Conservation (phyloP, 2,329 filamentous ascomycete species). For the Sordariomycetes sp. region DNA sequence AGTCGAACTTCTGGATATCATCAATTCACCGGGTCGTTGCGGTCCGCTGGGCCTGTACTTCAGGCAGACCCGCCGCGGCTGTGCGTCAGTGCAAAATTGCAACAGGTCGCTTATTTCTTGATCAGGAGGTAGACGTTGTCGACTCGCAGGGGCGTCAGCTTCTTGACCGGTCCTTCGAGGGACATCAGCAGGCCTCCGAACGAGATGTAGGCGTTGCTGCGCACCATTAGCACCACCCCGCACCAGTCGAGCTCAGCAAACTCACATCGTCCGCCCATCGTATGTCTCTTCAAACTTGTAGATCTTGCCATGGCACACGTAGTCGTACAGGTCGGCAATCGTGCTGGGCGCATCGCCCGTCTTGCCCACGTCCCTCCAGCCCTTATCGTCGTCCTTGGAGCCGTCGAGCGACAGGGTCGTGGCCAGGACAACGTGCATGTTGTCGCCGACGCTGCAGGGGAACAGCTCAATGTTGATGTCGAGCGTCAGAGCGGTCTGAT, state of each 20-base stretch:
- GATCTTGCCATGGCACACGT: slow-evolving; percentile 82
- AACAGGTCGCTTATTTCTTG: slow-evolving; percentile 85
- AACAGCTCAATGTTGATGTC: slow-evolving; percentile 95
- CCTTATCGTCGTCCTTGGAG: slow-evolving; percentile 62
- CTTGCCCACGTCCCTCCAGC: slow-evolving; percentile 70
- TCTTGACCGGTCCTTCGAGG: slow-evolving; percentile 90
- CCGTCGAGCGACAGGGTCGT: slow-evolving; percentile 84
- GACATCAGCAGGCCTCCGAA: slow-evolving; percentile 89
- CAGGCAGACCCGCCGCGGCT: too few relatives aligned
- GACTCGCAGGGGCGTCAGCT: slow-evolving; percentile 82
- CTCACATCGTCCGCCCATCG: slow-evolving; percentile 74
- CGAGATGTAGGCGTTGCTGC: slow-evolving; percentile 84
- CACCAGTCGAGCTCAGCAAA: not conserved
- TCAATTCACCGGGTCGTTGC: too few relatives aligned
- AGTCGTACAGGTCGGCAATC: slow-evolving; percentile 74
- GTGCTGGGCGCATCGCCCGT: slow-evolving; percentile 44
- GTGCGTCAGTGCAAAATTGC: too few relatives aligned
- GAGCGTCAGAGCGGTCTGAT: slow-evolving; percentile 67
- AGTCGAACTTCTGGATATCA: not conserved
- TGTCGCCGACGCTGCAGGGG: slow-evolving; percentile 65
- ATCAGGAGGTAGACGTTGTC: slow-evolving; percentile 89
- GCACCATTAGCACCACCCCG: slow-evolving; percentile 2
- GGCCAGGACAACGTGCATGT: slow-evolving; percentile 71
- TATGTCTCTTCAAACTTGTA: slow-evolving; percentile 78
- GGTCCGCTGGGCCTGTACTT: too few relatives aligned